phyloP scores from a whole-genome alignment of 1,139 yeast genomes.

The Hemisphaericaspora xylanilytica region DNA sequence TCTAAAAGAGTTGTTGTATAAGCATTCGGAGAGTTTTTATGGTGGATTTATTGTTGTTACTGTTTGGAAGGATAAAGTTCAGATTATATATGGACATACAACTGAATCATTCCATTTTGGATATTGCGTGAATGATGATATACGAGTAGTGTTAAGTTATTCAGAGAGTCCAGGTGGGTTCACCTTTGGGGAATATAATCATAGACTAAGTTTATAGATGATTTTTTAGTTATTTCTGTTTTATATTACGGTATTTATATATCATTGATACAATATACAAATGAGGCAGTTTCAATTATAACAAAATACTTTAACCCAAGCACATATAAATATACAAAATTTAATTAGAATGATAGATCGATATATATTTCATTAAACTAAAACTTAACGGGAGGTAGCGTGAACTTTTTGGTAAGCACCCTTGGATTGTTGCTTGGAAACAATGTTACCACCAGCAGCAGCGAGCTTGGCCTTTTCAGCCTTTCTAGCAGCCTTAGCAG shows the following conservation, averaged over 20 bases:
- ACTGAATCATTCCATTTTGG: constrained; percentile 48
- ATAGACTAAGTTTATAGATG: neutral
- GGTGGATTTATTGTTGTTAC: constrained; percentile 33
- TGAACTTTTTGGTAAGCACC: constrained; percentile 96
- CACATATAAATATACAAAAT: constrained; percentile 21
- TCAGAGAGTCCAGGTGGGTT: constrained; percentile 21
- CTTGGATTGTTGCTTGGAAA: constrained; percentile 84
- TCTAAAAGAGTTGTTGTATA: constrained; percentile 12
- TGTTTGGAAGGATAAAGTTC: constrained; percentile 13
- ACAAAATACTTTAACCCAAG: constrained; percentile 7
- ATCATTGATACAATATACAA: constrained; percentile 3
- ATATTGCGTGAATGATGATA: constrained; percentile 17
- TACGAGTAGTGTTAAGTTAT: constrained; percentile 30
- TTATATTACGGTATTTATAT: constrained; percentile 7
- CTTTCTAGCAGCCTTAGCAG: constrained; percentile 90
- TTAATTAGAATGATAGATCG: constrained; percentile 14
- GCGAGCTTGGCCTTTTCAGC: constrained; percentile 88
- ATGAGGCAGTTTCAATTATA: constrained; percentile 4
- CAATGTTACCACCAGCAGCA: constrained; percentile 62
- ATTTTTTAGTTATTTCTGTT: constrained; percentile 9
- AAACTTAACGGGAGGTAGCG: constrained; percentile 88
- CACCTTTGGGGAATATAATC: constrained; percentile 36
- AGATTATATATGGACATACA: constrained; percentile 40
- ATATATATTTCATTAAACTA: constrained; percentile 12
- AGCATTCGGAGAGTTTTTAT: constrained; percentile 16